Conservation (phyloP, 2,329 filamentous ascomycete genomes). For the Arthrobotrys iridis region DNA sequence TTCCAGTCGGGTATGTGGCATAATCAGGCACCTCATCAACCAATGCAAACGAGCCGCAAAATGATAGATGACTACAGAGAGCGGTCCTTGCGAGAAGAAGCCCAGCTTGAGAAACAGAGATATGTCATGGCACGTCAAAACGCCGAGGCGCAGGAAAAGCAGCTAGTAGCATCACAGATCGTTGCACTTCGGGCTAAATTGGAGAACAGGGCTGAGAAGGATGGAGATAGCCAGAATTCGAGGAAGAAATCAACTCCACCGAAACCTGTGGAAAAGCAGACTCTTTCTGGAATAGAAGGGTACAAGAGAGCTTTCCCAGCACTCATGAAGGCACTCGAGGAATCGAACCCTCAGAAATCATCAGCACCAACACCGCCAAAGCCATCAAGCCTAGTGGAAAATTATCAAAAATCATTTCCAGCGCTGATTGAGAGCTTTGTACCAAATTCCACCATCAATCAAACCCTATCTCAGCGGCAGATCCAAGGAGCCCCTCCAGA, state of each 20-base stretch:
- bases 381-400: background rate
- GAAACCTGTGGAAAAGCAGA: background rate
- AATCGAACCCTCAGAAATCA: background rate
- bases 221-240: background rate
- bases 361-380: background rate
- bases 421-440: background rate
- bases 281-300: background rate
- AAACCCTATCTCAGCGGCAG: background rate
- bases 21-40: constrained; percentile 29
- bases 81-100: constrained; percentile 12
- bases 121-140: constrained; percentile 23
- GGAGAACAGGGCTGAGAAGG: constrained; percentile 19
- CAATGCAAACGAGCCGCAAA: background rate
- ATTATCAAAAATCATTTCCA: constrained; percentile 11
- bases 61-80: constrained; percentile 21
- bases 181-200: constrained; percentile 38
- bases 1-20: constrained; percentile 47
- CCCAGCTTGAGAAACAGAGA: background rate
- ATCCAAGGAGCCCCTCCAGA: background rate
- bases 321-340: constrained; percentile 31
- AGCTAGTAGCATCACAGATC: constrained; percentile 31
- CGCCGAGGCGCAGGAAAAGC: constrained; percentile 17
- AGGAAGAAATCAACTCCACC: background rate
- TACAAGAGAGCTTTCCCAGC: constrained; percentile 15
- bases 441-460: background rate